Evolutionary conservation across 2,329 filamentous ascomycete species (phyloP), one percentile per base, ranked within the genome.

Genomic region (Bertia moriformis): DNA sequence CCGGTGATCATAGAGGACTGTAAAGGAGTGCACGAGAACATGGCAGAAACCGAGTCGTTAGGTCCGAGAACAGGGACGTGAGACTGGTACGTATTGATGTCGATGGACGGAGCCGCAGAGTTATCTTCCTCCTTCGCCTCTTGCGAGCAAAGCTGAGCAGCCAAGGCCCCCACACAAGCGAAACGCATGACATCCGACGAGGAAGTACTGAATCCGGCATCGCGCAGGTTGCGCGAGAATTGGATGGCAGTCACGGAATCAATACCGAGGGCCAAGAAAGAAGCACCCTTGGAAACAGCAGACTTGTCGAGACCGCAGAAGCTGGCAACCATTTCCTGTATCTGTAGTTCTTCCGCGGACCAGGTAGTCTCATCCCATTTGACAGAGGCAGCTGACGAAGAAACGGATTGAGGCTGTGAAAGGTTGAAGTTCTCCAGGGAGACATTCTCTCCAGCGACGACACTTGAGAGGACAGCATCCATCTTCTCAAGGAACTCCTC

Each of bases 121-220:
- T 15, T 40, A 32, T 13, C 38, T 29, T 43, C 41, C n/a, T n/a
- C n/a, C n/a, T n/a, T n/a, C n/a, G n/a, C n/a, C n/a, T n/a, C n/a
- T n/a, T n/a, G n/a, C n/a, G n/a, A n/a, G n/a, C n/a, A n/a, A 4
- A 30, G 19, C 2, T 42, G 29, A 10, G 32, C 2, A 13, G 51
- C 42, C 29, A 57, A 42, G 2, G 50, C 46, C 4, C 47, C 52
- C 4, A 57, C 44, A 13, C 51, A 52, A 4, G 54, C 46, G 40
- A 51, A 51, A 4, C 54, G 50, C 47, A 60, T 52, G 3, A 59
- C 46, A 41, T 57, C 55, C 4, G 56, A 49, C 4, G 55, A 56
- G 1, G 55, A 53, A n/a, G 49, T 48, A 5, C 44, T 39, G 19
- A 57, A 37, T 2, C 46, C 48, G 3, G 40, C 18, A 19, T 52